phyloP scores from a whole-genome alignment of 495 filamentous ascomycete species.

The Lepraria neglecta region DNA sequence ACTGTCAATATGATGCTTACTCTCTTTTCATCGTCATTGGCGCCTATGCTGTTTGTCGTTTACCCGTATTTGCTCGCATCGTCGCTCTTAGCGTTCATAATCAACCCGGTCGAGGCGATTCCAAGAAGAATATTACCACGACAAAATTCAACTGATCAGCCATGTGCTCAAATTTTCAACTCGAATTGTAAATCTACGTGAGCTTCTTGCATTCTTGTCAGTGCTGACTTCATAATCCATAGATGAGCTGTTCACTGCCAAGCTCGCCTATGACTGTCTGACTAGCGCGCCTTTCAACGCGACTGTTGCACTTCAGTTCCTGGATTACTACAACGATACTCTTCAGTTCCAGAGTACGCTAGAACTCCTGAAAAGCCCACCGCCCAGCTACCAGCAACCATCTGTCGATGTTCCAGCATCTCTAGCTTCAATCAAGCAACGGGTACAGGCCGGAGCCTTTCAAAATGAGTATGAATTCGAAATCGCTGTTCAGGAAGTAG shows the following conservation, averaged over 20 bases:
- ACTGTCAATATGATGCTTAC: too few relatives aligned
- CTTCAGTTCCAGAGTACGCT: constrained; percentile 54
- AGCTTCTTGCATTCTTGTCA: not conserved
- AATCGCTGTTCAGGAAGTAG: constrained; percentile 39
- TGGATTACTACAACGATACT: constrained; percentile 50
- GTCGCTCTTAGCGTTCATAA: not conserved
- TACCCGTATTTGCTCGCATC: not conserved
- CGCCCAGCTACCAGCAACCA: constrained; percentile 49
- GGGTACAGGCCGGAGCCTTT: constrained; percentile 36
- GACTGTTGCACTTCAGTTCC: constrained; percentile 44
- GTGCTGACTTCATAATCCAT: constrained; percentile 1
- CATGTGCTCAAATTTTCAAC: constrained; percentile 22
- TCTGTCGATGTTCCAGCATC: constrained; percentile 44
- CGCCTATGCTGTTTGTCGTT: not conserved
- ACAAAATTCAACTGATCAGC: not conserved
- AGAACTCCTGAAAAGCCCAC: constrained; percentile 50
- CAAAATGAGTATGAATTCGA: constrained; percentile 49
- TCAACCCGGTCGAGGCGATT: not conserved
- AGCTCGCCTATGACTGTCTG: constrained; percentile 47
- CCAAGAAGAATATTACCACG: constrained; percentile 3
- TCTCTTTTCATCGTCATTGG: too few relatives aligned
- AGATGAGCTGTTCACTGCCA: constrained; percentile 31
- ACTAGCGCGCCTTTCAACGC: constrained; percentile 50
- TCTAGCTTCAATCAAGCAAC: constrained; percentile 40
- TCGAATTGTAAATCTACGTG: constrained; percentile 12